Evolutionary conservation across 202 grass and related monocot species (phyloP), one percentile per base, ranked within the genome.

Genomic region (Sporobolus alterniflorus): DNA sequence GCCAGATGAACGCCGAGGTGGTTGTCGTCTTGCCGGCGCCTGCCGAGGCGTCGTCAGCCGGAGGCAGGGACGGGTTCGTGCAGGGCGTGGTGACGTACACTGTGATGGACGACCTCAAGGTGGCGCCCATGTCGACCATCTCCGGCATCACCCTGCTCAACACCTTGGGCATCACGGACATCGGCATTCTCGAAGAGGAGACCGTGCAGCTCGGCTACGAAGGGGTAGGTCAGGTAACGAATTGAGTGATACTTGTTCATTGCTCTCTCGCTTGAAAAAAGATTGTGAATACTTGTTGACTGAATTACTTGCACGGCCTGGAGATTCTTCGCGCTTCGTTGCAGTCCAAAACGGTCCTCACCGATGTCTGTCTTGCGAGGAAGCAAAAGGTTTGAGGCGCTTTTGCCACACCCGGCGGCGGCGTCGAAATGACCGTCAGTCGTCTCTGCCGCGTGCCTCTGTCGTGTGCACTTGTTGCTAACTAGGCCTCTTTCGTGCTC

Each of bases 101-200:
- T 8, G 64, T 91, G 1, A 70, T 83, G 80, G 89, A 91, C 67
- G 74, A 87, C 54, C 75, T 91, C 0, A 34, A 61, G 0, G 31
- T 91, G 0, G 46, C 25, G 1, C 84, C 84, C 29, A 81, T 84
- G 84, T 87, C 89, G 34, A 68, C 62, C 28, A 74, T 90, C 40
- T 47, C 78, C 9, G 64, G 54, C 22, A 71, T 86, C 32, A 55
- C 73, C 15, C 66, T 75, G 14, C 39, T 90, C 30, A 75, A 17
- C 18, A 64, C 65, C 16, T 69, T 75, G 16, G 49, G 82, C 3
- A 20, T 87, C 31, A 76, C 41, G 4, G 80, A 87, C 65, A 52
- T 87, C 39, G 5, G 6, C n/a, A 34, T 11, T 0, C 75, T 91
- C 9, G 24, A 84, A 30, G 63, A 69, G 52, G 75, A 33, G 68